phyloP scores from a whole-genome alignment of 2,329 filamentous ascomycete genomes.

The Verticillium albo-atrum region DNA sequence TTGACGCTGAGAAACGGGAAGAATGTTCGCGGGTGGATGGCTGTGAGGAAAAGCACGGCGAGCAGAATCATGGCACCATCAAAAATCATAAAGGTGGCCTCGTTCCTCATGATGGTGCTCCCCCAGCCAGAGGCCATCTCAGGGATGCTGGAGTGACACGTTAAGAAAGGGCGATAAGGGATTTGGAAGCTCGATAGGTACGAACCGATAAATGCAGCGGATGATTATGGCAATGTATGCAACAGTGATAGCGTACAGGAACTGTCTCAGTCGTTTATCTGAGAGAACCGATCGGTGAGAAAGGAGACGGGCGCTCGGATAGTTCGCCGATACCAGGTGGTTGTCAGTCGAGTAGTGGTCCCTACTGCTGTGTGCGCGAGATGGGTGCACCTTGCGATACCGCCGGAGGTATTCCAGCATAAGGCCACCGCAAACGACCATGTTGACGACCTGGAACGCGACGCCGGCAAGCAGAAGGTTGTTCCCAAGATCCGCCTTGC shows the following conservation, averaged over 20 bases:
- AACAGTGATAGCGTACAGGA: conserved; percentile 3
- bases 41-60: background rate
- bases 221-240: conserved; percentile 9
- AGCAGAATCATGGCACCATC: conserved; percentile 10
- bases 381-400: background rate
- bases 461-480: conserved; percentile 16
- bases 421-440: conserved; percentile 15
- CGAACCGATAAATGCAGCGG: conserved; percentile 12
- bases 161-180: no score
- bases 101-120: conserved; percentile 8
- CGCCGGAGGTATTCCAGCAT: conserved; percentile 14
- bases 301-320: no score
- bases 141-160: background rate
- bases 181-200: no score
- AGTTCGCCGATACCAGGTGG: no score
- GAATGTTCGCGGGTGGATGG: conserved; percentile 4
- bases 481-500: conserved; percentile 9
- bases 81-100: conserved; percentile 8
- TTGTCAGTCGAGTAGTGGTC: background rate
- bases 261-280: background rate
- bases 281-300: background rate
- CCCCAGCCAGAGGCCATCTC: conserved; percentile 9
- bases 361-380: no score
- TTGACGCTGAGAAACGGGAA: conserved; percentile 7
- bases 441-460: conserved; percentile 16